Evolutionary conservation across 768 basidiomycete species (phyloP).

Genomic region (Dentipellis sp.): DNA sequence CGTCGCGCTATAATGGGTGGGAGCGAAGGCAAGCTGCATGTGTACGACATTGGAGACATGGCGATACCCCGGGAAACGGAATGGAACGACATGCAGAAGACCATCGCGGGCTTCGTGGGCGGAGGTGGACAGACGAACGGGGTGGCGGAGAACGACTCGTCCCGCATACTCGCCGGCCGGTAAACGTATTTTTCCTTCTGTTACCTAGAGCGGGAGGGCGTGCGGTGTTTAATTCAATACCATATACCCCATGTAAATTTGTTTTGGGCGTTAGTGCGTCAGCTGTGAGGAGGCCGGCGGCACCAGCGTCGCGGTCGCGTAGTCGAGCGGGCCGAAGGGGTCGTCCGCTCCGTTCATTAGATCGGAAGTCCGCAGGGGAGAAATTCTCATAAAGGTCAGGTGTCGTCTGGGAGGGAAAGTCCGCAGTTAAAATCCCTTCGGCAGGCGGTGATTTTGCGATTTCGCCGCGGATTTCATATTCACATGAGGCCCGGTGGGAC

Average conservation of each 20-base stretch:
- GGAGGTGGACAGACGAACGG: slow-evolving; percentile 37
- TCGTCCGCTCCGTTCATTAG: background rate
- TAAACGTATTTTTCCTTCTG: background rate
- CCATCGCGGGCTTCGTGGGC: slow-evolving; percentile 54
- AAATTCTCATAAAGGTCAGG: background rate
- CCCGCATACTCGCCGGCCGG: slow-evolving; percentile 19
- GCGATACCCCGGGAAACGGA: slow-evolving; percentile 82
- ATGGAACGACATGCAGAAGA: slow-evolving; percentile 91
- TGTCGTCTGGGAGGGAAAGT: background rate
- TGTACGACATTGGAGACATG: slow-evolving; percentile 94
- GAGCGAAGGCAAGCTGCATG: slow-evolving; percentile 85
- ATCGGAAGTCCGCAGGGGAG: background rate
- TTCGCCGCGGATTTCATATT: background rate
- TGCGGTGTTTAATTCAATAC: background rate
- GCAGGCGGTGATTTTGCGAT: background rate
- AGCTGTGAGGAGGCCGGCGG: background rate
- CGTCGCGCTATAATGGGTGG: slow-evolving; percentile 85
- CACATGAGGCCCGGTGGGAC: background rate
- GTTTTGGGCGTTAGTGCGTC: background rate
- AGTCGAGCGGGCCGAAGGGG: background rate
- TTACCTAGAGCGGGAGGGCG: background rate
- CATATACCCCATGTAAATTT: background rate
- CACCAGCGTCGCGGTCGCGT: background rate
- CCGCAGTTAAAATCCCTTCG: background rate
- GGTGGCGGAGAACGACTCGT: slow-evolving; percentile 19